phyloP scores from a whole-genome alignment of 805 yeast species.

The Starmerella potacharoeniae region DNA sequence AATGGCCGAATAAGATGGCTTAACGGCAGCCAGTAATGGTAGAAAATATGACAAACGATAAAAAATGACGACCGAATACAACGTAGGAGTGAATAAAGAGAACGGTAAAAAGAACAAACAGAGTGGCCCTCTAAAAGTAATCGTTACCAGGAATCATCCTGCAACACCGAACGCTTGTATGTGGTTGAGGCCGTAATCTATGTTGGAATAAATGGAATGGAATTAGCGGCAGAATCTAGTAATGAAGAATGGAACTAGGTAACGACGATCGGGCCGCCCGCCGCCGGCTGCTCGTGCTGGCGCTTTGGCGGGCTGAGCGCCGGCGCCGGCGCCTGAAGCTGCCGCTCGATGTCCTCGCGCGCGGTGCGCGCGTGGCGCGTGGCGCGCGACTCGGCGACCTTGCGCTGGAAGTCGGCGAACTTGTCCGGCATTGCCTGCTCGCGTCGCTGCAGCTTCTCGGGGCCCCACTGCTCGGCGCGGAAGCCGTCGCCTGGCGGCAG shows the following conservation, averaged over 20 bases:
- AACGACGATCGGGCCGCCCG: not conserved
- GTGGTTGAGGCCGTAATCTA: no score
- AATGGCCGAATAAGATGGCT: no score
- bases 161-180: no score
- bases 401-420: conserved; percentile 1
- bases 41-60: no score
- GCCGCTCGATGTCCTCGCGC: not conserved
- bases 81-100: no score
- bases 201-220: not conserved
- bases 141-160: no score
- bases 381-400: not conserved
- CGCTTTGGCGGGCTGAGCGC: not conserved
- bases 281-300: not conserved
- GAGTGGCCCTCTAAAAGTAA: no score
- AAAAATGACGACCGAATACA: no score
- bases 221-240: no score
- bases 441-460: not conserved
- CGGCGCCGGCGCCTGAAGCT: not conserved
- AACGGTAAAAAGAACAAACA: no score
- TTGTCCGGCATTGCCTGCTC: not conserved
- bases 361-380: not conserved
- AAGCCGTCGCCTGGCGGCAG: not conserved
- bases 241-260: not conserved
- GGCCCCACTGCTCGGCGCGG: not conserved
- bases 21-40: no score